A percentile compares a stretch with the other conserved stretches of the same genome.
Conservation (phyloP, 148 eudicot species). For the Rhododendron ferrugineum region DNA sequence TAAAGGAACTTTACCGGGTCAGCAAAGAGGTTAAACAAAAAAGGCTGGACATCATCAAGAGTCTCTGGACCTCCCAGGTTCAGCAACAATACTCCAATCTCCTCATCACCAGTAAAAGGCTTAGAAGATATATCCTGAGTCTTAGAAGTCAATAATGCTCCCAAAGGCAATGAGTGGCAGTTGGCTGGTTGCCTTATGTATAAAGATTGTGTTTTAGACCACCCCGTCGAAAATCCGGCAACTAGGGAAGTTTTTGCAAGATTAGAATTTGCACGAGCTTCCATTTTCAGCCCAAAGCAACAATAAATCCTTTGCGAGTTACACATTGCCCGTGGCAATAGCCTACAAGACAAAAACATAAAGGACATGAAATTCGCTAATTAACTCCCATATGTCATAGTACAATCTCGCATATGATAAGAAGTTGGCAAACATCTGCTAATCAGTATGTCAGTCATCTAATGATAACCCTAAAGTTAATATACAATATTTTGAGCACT, state of each 20-base stretch:
- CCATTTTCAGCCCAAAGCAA: conserved; percentile 39
- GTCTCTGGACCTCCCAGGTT: conserved; percentile 99
- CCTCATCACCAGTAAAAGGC: conserved; percentile 50
- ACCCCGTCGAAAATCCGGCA: conserved; percentile 31
- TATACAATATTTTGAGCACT: not conserved
- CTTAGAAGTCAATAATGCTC: conserved; percentile 58
- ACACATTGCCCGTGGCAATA: conserved; percentile 40
- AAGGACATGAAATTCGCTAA: not conserved
- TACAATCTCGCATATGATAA: not conserved
- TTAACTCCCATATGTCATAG: not conserved
- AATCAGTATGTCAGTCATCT: not conserved
- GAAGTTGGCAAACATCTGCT: not conserved
- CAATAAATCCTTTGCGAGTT: conserved; percentile 33
- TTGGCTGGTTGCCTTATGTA: conserved; percentile 20
- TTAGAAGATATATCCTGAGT: conserved; percentile 33
- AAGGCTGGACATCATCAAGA: conserved; percentile 95
- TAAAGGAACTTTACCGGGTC: conserved; percentile 68
- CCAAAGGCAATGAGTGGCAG: conserved; percentile 27
- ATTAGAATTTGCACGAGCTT: conserved; percentile 28
- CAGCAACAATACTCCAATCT: conserved; percentile 78
- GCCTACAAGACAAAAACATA: conserved; percentile 32
- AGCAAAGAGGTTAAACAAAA: conserved; percentile 91
- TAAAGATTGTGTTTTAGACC: conserved; percentile 31
- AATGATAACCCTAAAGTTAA: not conserved
- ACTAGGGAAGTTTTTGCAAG: conserved; percentile 27